phyloP scores from a whole-genome alignment of 495 filamentous ascomycete species.

The Hyaloscypha bicolor region DNA sequence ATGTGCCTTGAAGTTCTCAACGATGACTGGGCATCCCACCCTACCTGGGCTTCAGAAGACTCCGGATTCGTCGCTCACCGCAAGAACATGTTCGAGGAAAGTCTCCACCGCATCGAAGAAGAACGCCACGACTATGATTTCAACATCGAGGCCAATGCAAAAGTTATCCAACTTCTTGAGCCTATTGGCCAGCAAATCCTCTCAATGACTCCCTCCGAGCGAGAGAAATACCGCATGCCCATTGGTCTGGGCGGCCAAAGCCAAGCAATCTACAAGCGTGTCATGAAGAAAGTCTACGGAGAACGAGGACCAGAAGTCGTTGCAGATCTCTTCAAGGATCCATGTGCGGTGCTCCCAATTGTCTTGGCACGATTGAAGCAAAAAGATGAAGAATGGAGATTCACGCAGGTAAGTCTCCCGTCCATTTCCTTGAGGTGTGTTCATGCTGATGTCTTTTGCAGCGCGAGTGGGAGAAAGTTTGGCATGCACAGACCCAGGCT shows the following conservation, averaged over 20 bases:
- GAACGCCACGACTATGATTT: constrained; percentile 99
- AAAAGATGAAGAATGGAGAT: constrained; percentile 96
- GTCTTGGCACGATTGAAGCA: constrained; percentile 86
- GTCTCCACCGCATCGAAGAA: constrained; percentile 93
- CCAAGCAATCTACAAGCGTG: constrained; percentile 92
- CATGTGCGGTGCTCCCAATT: constrained; percentile 81
- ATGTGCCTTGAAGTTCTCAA: constrained; percentile 91
- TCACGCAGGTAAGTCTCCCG: constrained; percentile 60
- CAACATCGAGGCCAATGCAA: constrained; percentile 90
- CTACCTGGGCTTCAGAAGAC: constrained; percentile 98
- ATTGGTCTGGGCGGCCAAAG: constrained; percentile 88
- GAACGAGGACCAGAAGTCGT: constrained; percentile 83
- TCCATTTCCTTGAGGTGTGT: not conserved
- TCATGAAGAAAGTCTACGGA: constrained; percentile 98
- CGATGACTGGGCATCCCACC: constrained; percentile 97
- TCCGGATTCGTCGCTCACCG: constrained; percentile 97
- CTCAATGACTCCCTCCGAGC: constrained; percentile 69
- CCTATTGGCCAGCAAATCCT: constrained; percentile 89
- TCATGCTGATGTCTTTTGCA: constrained; percentile 32
- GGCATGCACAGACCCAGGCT: constrained; percentile 88
- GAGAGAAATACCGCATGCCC: constrained; percentile 72
- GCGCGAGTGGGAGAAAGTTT: constrained; percentile 99
- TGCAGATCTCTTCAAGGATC: constrained; percentile 76
- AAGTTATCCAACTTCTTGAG: constrained; percentile 93
- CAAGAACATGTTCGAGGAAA: constrained; percentile 93